Evolutionary conservation across 352 stramenopile species (phyloP).

Genomic region (Pythium pyrilobum): DNA sequence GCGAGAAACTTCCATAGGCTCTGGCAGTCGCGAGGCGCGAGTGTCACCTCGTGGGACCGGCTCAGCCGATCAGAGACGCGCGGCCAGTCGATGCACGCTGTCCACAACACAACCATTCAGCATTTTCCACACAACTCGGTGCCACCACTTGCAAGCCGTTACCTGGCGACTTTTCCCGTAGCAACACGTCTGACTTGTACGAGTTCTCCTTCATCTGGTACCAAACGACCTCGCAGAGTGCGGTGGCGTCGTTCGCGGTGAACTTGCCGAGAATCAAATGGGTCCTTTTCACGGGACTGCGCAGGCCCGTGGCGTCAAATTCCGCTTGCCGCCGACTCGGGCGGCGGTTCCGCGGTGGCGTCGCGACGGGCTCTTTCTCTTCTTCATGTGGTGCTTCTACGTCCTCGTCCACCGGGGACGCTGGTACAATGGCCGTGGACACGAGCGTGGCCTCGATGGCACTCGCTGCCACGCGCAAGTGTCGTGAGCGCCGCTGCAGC

Average conservation of each 20-base stretch:
- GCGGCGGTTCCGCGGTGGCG: constrained; percentile 12
- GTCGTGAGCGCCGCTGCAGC: no score
- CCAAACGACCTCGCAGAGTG: constrained; percentile 54
- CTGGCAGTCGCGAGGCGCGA: constrained; percentile 42
- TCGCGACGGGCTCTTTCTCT: not conserved
- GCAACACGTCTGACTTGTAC: constrained; percentile 30
- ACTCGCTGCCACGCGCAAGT: no score
- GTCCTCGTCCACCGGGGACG: not conserved
- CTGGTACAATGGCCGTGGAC: no score
- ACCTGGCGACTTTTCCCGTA: constrained; percentile 37
- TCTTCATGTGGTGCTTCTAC: not conserved
- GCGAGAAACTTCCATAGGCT: constrained; percentile 69
- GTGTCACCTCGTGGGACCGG: constrained; percentile 27
- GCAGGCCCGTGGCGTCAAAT: constrained; percentile 1
- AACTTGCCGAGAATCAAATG: constrained; percentile 35
- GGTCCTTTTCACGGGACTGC: not conserved
- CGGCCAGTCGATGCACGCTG: constrained; percentile 39
- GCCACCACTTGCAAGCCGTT: no score
- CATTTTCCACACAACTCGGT: no score
- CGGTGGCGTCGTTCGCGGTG: constrained; percentile 39
- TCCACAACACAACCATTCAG: not conserved
- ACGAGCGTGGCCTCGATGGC: no score
- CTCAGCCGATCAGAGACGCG: constrained; percentile 34
- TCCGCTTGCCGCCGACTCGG: constrained; percentile 16
- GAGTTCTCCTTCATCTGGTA: constrained; percentile 47